Percentiles rank a stretch among this genome's conserved stretches.
Conservation (phyloP, 2,329 filamentous ascomycete genomes). For the Venturia carpophila region DNA sequence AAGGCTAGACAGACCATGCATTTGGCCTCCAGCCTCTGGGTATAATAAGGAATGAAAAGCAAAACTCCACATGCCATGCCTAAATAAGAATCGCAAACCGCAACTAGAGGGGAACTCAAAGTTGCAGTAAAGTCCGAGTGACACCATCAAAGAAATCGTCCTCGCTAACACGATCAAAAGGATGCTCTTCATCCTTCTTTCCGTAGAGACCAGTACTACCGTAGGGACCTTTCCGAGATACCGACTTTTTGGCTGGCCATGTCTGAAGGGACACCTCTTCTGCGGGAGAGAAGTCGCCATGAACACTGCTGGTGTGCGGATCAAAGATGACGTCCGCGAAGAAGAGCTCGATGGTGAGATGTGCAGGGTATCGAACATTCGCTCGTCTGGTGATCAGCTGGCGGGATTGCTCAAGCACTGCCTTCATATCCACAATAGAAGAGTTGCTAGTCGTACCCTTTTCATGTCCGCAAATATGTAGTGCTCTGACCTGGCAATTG, state of each 20-base stretch:
- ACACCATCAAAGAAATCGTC: conserved; percentile 33
- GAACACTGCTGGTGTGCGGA: conserved; percentile 38
- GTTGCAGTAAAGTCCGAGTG: background rate
- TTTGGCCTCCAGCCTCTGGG: background rate
- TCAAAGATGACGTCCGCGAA: conserved; percentile 46
- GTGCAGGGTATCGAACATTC: conserved; percentile 30
- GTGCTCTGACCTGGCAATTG: conserved; percentile 43
- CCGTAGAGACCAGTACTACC: conserved; percentile 43
- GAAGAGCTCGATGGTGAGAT: conserved; percentile 43
- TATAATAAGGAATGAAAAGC: background rate
- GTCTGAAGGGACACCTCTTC: conserved; percentile 34
- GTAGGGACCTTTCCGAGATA: conserved; percentile 42
- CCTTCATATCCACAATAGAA: conserved; percentile 30
- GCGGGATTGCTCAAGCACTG: conserved; percentile 36
- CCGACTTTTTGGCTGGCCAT: conserved; percentile 34
- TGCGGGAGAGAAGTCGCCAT: conserved; percentile 42
- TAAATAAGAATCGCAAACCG: background rate
- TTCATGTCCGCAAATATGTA: conserved; percentile 39
- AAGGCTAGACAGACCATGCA: background rate
- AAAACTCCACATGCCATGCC: background rate
- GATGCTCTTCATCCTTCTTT: conserved; percentile 38
- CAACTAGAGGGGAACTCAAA: background rate
- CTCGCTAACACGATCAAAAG: conserved; percentile 34
- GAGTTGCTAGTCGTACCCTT: conserved; percentile 30
- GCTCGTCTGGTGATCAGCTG: conserved; percentile 33